A percentile compares a stretch with the other conserved stretches of the same genome.
These are phyloP conservation scores for Penicillium sp. DNA, from an alignment of 2,329 filamentous ascomycete species.

Conservation along the genomic window DNA sequence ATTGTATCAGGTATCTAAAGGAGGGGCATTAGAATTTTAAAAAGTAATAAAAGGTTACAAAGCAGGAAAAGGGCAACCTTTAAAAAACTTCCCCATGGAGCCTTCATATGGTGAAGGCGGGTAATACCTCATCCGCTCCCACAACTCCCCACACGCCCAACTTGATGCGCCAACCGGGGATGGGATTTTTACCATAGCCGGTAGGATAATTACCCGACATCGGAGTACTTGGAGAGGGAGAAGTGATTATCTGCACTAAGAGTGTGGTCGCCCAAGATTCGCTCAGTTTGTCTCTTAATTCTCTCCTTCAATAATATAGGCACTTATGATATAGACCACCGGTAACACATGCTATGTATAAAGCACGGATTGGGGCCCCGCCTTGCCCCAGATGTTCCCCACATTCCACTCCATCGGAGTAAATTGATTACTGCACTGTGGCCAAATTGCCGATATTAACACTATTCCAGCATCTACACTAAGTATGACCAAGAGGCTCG, in stretches of 20 bases:
- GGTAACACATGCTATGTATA: not conserved
- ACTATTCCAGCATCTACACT: not conserved
- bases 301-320: not conserved
- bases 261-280: not conserved
- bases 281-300: not conserved
- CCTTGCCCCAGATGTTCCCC: slow-evolving; percentile 10
- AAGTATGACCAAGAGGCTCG: not conserved
- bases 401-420: slow-evolving; percentile 6
- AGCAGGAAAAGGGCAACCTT: slow-evolving; percentile 4
- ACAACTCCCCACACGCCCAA: slow-evolving; percentile 20
- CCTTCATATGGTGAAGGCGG: slow-evolving; percentile 8
- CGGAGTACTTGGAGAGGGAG: not conserved
- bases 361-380: not conserved
- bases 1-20: slow-evolving; percentile 19
- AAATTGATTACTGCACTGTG: slow-evolving; percentile 5
- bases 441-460: slow-evolving; percentile 7
- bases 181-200: too few species aligned
- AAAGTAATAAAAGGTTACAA: not conserved
- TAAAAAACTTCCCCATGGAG: slow-evolving; percentile 8
- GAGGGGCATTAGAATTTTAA: not conserved
- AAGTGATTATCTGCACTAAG: slow-evolving; percentile 2
- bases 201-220: slow-evolving; percentile 17
- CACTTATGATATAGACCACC: not conserved
- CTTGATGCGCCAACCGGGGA: not conserved
- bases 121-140: slow-evolving; percentile 25